A percentile compares a stretch with the other conserved stretches of the same genome.
Conservation (phyloP, 306 rosid genomes). For the Psophocarpus tetragonolobus region DNA sequence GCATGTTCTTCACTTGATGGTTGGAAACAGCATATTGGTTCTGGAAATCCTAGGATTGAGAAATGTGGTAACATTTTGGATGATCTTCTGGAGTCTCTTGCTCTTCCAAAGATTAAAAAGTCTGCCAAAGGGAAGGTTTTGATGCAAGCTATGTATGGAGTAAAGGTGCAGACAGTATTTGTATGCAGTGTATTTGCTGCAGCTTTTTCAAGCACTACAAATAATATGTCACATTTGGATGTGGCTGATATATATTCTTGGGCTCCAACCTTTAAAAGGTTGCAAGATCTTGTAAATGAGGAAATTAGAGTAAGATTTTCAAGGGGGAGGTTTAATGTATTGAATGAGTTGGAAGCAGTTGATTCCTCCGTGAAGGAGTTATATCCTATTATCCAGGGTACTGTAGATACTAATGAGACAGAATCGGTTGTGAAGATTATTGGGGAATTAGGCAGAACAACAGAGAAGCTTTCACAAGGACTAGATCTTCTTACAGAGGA, state of each 20-base stretch:
- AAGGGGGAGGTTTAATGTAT: slow-evolving; percentile 45
- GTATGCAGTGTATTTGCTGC: slow-evolving; percentile 69
- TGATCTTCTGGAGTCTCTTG: slow-evolving; percentile 58
- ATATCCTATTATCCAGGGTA: slow-evolving; percentile 64
- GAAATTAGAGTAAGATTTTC: slow-evolving; percentile 54
- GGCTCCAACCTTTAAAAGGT: slow-evolving; percentile 65
- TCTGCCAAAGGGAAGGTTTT: slow-evolving; percentile 81
- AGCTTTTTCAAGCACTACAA: slow-evolving; percentile 64
- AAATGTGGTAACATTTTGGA: slow-evolving; percentile 63
- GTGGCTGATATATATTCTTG: slow-evolving; percentile 62
- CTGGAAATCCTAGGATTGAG: slow-evolving; percentile 66
- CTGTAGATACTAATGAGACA: slow-evolving; percentile 30
- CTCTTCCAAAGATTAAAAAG: slow-evolving; percentile 82
- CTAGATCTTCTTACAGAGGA: slow-evolving; percentile 78
- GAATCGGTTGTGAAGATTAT: slow-evolving; percentile 42
- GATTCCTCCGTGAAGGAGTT: slow-evolving; percentile 60
- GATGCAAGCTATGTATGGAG: slow-evolving; percentile 89
- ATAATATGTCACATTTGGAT: slow-evolving; percentile 47
- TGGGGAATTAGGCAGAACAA: slow-evolving; percentile 47
- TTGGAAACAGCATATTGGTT: slow-evolving; percentile 67
- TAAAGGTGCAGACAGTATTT: slow-evolving; percentile 72
- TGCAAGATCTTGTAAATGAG: slow-evolving; percentile 66
- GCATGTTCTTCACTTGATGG: slow-evolving; percentile 73
- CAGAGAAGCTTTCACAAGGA: slow-evolving; percentile 67
- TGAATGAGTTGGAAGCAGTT: slow-evolving; percentile 75